Evolutionary conservation across 768 basidiomycete species (phyloP), one percentile per base, ranked within the genome.

Genomic region (Calocera viscosa): DNA sequence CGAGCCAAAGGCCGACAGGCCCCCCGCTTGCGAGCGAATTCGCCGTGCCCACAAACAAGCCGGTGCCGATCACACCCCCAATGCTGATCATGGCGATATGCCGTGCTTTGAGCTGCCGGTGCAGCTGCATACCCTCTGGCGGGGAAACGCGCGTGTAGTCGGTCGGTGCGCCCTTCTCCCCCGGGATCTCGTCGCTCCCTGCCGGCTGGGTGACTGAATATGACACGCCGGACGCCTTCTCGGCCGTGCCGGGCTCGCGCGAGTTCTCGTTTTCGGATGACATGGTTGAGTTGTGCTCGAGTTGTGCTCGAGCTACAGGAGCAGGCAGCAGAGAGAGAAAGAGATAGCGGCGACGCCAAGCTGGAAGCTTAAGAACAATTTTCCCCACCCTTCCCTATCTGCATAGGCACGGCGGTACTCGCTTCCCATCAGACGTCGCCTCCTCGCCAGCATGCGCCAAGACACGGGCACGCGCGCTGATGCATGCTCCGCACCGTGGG

Each of bases 51-150:
- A 86, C 73, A 73, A 86, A 85, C 2, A 85, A 76, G 64, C 84
- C 83, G 1, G 82, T 83, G 19, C 83, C 82, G 65, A 82, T 81
- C 69, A 81, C 79, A 72, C 79, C 76, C 16, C 75, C 68, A 86
- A 68, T 63, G 33, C 34, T 67, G 12, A 67, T 32, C 60, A 64
- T 64, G 24, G 30, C 38, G 11, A 65, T 33, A 73, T 91, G 90
- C 17, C 89, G 80, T 72, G 88, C 89, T 74, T 88, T 88, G 70
- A 88, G 77, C 74, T 88, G 86, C 63, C 86, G 81, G 12, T 81
- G 76, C 41, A 87, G 82, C 49, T 32, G 22, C 47, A 34, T 34
- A 8, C 49, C 24, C 43, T 47, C 43, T 7, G 43, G 43, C 19
- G 43, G 43, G 43, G 43, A 19, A 5, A 47, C 19, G 7, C 43